Base-by-base conservation (phyloP, 2,329 filamentous ascomycete species). In the Aspergillus tubingensis region DNA sequence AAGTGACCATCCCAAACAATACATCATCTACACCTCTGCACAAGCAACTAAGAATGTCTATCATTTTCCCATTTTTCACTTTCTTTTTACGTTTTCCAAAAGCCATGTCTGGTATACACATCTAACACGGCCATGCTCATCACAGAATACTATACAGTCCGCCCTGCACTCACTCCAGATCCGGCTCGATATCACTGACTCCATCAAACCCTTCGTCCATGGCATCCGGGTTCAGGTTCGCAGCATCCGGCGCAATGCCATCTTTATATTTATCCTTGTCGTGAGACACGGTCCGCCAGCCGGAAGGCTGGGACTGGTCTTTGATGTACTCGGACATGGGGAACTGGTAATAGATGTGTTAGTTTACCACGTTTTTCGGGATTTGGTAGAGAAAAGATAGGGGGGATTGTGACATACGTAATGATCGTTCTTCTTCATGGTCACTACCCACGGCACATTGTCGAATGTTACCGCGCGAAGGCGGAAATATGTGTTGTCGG, bases 401-500 rank as follows among this genome's bases (percentile, higher is more conserved):
- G 41, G 4, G 15, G 8, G 73, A 11, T 11, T 10, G 10, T 10
- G 10, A 11, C 79, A 72, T 70, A 83, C 81, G 76, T 99, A 99
- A 77, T 99, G 95, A 74, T 99, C 94, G 69, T 97, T 97, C 85
- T 98, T 98, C 87, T 99, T 99, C 91, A 99, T 96, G 8, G 95
- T 99, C 41, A 96, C 91, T n/a, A 99, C 92, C 92, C 95, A 99
- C 3, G 94, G 94, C 8, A 99, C 92, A 71, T 96, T 96, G 76
- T 99, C 95, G 72, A 99, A 99, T 0, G 95, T 98, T 76, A 98
- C 92, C n/a, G 95, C 92, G 76, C 94, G 93, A 56, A 99, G 83
- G 17, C 95, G 88, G 87, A 99, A 99, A 79, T 99, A 99, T 2
- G 92, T 96, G 72, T 99, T 99, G 70, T 99, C 92, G 0, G 91